Evolutionary conservation across 495 filamentous ascomycete genomes (phyloP), one percentile per base, ranked within the genome.

Genomic region (Penicillium odoratum): DNA sequence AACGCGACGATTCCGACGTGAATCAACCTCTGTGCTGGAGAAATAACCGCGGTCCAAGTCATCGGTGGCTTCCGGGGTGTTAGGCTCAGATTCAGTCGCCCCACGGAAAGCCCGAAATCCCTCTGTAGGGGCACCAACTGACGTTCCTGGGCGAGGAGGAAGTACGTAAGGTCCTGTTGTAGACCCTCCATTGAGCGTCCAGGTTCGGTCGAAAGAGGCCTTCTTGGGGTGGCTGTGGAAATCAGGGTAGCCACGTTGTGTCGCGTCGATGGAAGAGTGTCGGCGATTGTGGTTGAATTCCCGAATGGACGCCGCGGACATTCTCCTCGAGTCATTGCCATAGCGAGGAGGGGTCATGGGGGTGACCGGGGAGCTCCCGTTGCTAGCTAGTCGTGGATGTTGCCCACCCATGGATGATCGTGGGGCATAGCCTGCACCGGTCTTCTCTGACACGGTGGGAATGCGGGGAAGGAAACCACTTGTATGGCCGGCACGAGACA

Each of bases 21-120:
- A 75, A 56, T 97, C 91, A 7, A 84, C 76, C 65, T 98, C 94
- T 9, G 88, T 87, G 6, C 92, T 91, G 2, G 94, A 98, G 67
- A 97, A 96, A 70, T 98, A 98, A 18, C 92, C 94, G 25, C 91
- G 85, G 63, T 98, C 94, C 21, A 93, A 73, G 33, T 94, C 92
- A 31, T 72, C 72, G 13, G 43, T 48, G 8, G 57, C 64, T 58
- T 77, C 69, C 36, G 70, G 60, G 7, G 70, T 68, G 13, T 65
- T 64, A 7, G 64, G 68, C 28, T 73, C 73, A 7, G 65, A 68
- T 30, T 64, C 70, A 18, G 63, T 63, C 5, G 62, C 47, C 9
- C 63, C 65, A 5, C 65, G 64, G 51, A 66, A 70, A 26, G 50
- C 64, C 15, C 53, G 53, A 38, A 16, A 34, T 13, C 53, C 53